Evolutionary conservation across 768 basidiomycete genomes (phyloP).

Genomic region (Hebeloma cylindrosporum): DNA sequence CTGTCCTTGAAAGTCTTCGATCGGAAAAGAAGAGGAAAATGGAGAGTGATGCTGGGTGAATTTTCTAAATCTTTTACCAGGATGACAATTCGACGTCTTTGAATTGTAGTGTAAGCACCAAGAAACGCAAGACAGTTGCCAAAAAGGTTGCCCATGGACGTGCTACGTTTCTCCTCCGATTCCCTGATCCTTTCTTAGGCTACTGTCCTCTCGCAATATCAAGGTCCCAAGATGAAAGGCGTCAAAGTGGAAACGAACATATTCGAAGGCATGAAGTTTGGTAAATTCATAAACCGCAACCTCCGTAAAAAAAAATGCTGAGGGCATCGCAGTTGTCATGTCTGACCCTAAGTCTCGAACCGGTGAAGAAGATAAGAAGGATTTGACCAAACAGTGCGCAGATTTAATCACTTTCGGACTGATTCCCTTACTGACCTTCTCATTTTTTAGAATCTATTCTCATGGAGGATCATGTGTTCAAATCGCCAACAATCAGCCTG

Average conservation of each 20-base stretch:
- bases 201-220: slow-evolving; percentile 61
- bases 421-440: background rate
- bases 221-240: slow-evolving; percentile 61
- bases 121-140: slow-evolving; percentile 54
- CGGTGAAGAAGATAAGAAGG: slow-evolving; percentile 66
- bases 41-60: slow-evolving; percentile 57
- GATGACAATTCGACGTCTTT: background rate
- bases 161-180: background rate
- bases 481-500: slow-evolving; percentile 53
- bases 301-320: background rate
- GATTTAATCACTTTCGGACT: background rate
- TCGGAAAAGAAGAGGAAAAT: slow-evolving; percentile 74
- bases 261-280: slow-evolving; percentile 77
- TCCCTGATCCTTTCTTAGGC: slow-evolving; percentile 37
- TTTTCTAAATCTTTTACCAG: background rate
- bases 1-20: slow-evolving; percentile 57
- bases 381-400: slow-evolving; percentile 64
- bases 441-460: slow-evolving; percentile 54
- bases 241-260: slow-evolving; percentile 61
- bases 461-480: slow-evolving; percentile 70
- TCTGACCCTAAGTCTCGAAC: slow-evolving; percentile 72
- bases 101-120: slow-evolving; percentile 41
- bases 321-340: slow-evolving; percentile 56
- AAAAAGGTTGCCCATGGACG: no score
- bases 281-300: slow-evolving; percentile 43